Base-by-base conservation (phyloP, 1,139 yeast species). In the Debaryomyces singareniensis region DNA sequence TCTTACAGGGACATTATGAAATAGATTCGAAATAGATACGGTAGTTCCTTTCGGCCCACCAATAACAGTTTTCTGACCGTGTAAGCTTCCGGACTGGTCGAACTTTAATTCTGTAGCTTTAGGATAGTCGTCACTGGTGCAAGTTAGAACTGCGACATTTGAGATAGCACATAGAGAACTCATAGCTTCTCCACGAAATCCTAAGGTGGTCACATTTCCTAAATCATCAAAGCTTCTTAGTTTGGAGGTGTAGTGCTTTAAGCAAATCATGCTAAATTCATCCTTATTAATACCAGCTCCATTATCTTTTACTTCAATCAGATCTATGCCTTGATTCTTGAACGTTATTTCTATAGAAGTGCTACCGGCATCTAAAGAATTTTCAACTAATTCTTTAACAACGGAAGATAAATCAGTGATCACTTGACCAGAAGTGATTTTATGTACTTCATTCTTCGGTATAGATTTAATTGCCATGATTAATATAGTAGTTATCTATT, bases 361-460 rank as follows among this genome's bases (percentile, higher is more conserved):
- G 15, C 94, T 72, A 16, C 65, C 52, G 0, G 96, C 94, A 54
- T 89, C 97, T 6, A 91, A 61, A 26, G 94, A 62, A 49, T 91
- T 91, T 46, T 91, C 98, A 2, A 91, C 66, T 7, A 89, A 58
- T 51, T 91, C 98, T 49, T 91, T 91, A 20, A 82, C 76, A 0
- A 85, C 82, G 1, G 89, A 75, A 0, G 75, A 64, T 23, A 91
- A 56, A 44, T 85, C 95, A 5, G 79, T 73, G 15, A 91, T 83
- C 13, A 91, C 97, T 52, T 91, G 97, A 0, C 96, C 96, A 0
- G 96, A 85, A 0, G 96, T 86, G 34, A 91, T 74, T 36, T 71
- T 66, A 40, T 83, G 86, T 6, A 87, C 68, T 42, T 81, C 84
- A 4, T 47, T 42, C 3, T 33, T 35, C 21, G 59, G 58, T 5